Percentiles rank a stretch among this genome's conserved stretches.
These are phyloP conservation scores for Lactarius sanguifluus DNA, from an alignment of 768 basidiomycete genomes.

Conservation along the genomic window DNA sequence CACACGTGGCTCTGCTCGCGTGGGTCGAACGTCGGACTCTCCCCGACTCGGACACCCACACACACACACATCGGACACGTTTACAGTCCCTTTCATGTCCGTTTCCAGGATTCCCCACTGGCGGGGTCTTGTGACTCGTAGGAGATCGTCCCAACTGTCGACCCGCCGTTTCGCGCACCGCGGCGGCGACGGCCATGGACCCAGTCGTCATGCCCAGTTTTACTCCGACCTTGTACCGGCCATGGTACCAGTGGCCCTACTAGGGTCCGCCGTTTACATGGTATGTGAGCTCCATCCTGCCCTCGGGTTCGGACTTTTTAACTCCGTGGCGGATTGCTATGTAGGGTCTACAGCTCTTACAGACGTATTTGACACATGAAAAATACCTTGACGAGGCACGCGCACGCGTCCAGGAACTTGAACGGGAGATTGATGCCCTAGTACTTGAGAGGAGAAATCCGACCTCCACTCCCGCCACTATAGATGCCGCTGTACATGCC, in stretches of 20 bases:
- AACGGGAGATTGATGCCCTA: conserved; percentile 53
- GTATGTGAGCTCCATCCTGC: conserved; percentile 41
- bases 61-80: conserved; percentile 1
- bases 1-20: not conserved
- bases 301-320: conserved; percentile 8
- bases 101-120: not conserved
- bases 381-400: conserved; percentile 65
- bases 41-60: not conserved
- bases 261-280: conserved; percentile 78
- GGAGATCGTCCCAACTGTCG: conserved; percentile 1
- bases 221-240: conserved; percentile 69
- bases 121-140: conserved; percentile 3
- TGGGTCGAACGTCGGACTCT: not conserved
- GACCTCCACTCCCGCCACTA: not conserved
- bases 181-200: conserved; percentile 32
- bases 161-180: conserved; percentile 27
- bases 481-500: not conserved
- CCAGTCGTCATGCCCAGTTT: conserved; percentile 59
- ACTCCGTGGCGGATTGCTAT: not conserved
- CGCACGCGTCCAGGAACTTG: conserved; percentile 51
- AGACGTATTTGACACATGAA: conserved; percentile 65
- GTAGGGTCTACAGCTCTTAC: conserved; percentile 67
- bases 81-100: not conserved
- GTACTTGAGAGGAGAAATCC: conserved; percentile 16
- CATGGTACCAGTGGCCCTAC: conserved; percentile 75